Base-by-base conservation (phyloP, 2,329 filamentous ascomycete genomes). In the Diplodia scrobiculata region DNA sequence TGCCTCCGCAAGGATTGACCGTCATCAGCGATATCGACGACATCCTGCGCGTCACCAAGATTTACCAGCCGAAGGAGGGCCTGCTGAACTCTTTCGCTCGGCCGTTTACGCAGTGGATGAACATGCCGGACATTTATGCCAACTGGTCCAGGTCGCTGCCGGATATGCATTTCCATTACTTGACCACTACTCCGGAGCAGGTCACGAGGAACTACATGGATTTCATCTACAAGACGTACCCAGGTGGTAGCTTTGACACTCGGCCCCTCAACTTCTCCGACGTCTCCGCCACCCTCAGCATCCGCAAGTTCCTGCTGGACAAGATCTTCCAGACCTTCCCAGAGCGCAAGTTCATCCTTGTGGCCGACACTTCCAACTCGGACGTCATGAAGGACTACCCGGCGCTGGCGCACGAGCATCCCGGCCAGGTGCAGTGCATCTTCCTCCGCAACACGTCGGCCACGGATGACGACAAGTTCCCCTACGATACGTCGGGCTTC, bases 1-100 rank as follows among this genome's bases (percentile, higher is more conserved):
- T 93, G 0, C 90, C 91, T 0, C 80, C 86, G 0, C 80, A 82
- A 14, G 91, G 91, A 19, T 77, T 91, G 25, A 92, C 90, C 0
- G 82, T 93, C 68, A 80, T 93, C 70, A 90, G 87, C 1, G 91
- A 93, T 72, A 91, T 93, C 68, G 90, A 92, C 70, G 91, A 93
- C 72, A 91, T 92, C 67, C 83, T 92, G 0, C 87, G 90, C n/a
- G 79, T 92, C 1, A 93, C 90, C 66, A 91, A 91, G 77, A 93
- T 93, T 73, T 93, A 91, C 75, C 77, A 90, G 55, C 90, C 90
- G 0, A 86, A 87, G 69, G 84, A 92, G 73, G 91, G 90, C 5
- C 80, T 93, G 0, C 80, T 92, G 11, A 93, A 93, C 78, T 88
- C 89, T 0, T 92, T 93, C 72, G 90, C 90, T 0, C 84, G 86